Evolutionary conservation across 495 filamentous ascomycete species (phyloP), one percentile per base, ranked within the genome.

Genomic region (Evernia prunastri): DNA sequence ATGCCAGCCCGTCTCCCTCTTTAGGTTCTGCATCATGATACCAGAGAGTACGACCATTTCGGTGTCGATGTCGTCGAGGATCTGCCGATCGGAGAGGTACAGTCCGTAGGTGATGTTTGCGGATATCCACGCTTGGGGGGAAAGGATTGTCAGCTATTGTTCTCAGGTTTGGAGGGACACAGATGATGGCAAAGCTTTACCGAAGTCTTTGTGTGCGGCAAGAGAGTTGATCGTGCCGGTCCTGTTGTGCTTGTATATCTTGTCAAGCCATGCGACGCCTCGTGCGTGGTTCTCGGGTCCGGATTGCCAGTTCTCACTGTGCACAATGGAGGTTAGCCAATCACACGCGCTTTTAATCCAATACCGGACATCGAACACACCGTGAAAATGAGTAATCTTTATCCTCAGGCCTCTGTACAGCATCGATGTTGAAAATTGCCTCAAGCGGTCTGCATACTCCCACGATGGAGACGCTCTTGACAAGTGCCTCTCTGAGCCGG

Each of bases 1-100:
- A 76, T 86, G 84, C 83, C 83, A 86, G 37, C 77, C 74, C 0
- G 81, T 84, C 70, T 82, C 77, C 25, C 70, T 69, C 33, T 68
- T 72, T 62, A 85, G 66, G 68, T 82, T 82, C 75, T 85, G 83
- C 36, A 80, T 80, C 82, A 86, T 84, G 61, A 86, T 86, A 1
- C 75, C 79, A 2, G 82, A 73, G 53, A 84, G 68, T 8, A 84
- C 79, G 31, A 85, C 77, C 47, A 85, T 51, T 70, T 86, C 78
- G 5, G 84, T 82, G 61, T 84, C 82, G 2, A 84, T 37, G 47
- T 76, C 78, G 63, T 78, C 74, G 60, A 86, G 60, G 13, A 84
- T 76, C 66, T 74, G 74, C 1, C 80, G 73, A 71, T 86, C 83
- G 7, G 78, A 79, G 39, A 86, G 72, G 64, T 81, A 86, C 47